Conservation (phyloP, 2,329 filamentous ascomycete species). For the Venturia nashicola region DNA sequence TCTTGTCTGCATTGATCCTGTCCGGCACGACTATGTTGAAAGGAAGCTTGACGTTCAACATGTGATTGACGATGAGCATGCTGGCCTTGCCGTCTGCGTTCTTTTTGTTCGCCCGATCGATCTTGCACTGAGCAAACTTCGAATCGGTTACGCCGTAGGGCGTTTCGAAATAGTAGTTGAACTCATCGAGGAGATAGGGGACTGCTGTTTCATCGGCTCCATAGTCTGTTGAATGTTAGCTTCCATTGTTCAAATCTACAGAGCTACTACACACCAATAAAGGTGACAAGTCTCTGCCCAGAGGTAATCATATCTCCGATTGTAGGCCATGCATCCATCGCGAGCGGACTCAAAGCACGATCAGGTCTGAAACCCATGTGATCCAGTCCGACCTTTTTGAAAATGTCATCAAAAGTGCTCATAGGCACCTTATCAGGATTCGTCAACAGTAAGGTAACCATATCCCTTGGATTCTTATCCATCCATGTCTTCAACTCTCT, state of each 20-base stretch:
- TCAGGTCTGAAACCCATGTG: conserved; percentile 41
- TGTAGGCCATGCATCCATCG: conserved; percentile 53
- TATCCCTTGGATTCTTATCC: conserved; percentile 56
- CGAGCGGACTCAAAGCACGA: conserved; percentile 21
- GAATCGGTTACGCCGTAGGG: conserved; percentile 50
- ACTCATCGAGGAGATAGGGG: conserved; percentile 52
- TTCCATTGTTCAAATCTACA: not conserved
- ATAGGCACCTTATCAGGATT: conserved; percentile 51
- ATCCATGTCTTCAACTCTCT: conserved; percentile 54
- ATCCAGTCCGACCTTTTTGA: conserved; percentile 33
- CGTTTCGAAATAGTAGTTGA: conserved; percentile 61
- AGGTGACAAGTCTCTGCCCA: conserved; percentile 54
- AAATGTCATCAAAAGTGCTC: conserved; percentile 36
- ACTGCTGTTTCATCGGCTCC: conserved; percentile 18
- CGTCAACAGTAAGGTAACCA: conserved; percentile 62
- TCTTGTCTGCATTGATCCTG: conserved; percentile 43
- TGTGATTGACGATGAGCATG: conserved; percentile 70
- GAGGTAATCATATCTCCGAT: conserved; percentile 53
- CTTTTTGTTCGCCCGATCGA: conserved; percentile 54
- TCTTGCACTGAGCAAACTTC: conserved; percentile 50
- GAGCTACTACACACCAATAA: conserved; percentile 41
- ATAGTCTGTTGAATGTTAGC: conserved; percentile 14
- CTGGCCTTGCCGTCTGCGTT: conserved; percentile 37
- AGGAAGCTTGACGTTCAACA: conserved; percentile 47
- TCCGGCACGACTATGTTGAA: conserved; percentile 26